Evolutionary conservation across 345 rosid genomes (phyloP).

Genomic region (Populus deltoides): DNA sequence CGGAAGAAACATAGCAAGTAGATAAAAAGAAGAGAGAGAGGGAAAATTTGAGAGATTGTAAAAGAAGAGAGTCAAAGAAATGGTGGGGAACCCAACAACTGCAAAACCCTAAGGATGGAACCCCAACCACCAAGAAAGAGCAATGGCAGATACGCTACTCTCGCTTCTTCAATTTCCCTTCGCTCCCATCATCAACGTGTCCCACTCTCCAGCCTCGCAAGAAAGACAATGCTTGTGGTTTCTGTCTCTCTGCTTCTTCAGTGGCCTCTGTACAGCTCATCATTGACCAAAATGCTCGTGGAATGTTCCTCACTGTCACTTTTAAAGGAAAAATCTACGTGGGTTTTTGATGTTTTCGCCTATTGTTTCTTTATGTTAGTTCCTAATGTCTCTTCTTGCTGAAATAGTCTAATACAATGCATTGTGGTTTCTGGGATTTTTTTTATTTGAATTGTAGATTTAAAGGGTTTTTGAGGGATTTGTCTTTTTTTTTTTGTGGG

Average conservation of each 20-base stretch:
- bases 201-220: not conserved
- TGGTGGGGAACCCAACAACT: constrained; percentile 8
- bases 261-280: constrained; percentile 13
- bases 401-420: not conserved
- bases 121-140: not conserved
- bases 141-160: constrained; percentile 14
- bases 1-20: not conserved
- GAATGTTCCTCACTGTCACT: constrained; percentile 4
- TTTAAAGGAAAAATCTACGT: constrained; percentile 14
- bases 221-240: not conserved
- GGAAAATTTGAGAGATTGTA: too few relatives aligned
- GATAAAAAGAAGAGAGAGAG: too few relatives aligned
- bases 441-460: not conserved
- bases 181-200: not conserved
- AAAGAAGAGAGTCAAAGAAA: not conserved
- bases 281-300: not conserved
- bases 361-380: not conserved
- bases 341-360: not conserved
- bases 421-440: not conserved
- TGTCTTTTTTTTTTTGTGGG: not conserved
- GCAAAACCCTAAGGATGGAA: constrained; percentile 5
- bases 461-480: not conserved
- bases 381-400: not conserved
- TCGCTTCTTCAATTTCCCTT: constrained; percentile 16
- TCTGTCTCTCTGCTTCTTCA: constrained; percentile 18